These are phyloP conservation scores for Coprinopsis cinerea DNA, from an alignment of 768 basidiomycete species.

Conservation along the genomic window DNA sequence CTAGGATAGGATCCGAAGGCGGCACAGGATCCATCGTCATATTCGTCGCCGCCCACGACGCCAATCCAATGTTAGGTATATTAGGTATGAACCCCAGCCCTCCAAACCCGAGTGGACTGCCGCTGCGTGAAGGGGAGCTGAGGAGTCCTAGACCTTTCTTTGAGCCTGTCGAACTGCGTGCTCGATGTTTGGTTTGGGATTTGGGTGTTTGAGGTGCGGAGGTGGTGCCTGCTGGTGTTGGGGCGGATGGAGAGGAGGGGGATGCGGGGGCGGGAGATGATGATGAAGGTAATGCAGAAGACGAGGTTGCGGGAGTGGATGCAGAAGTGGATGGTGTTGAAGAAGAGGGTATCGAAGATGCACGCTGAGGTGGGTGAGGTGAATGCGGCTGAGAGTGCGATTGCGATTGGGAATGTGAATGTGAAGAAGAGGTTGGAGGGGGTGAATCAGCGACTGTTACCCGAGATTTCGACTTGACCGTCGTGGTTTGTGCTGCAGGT, in stretches of 20 bases:
- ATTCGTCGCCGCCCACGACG: conserved; percentile 1
- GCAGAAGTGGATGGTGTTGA: too few relatives aligned
- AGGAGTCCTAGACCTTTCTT: not conserved
- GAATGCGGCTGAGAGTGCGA: too few relatives aligned
- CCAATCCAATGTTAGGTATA: not conserved
- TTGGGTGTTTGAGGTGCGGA: too few relatives aligned
- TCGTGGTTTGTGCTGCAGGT: not conserved
- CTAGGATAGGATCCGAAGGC: not conserved
- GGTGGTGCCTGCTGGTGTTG: too few relatives aligned
- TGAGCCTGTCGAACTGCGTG: not conserved
- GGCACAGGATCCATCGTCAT: not conserved
- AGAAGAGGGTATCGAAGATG: too few relatives aligned
- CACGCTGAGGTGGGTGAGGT: too few relatives aligned
- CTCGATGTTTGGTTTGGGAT: not conserved
- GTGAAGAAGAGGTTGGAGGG: not conserved
- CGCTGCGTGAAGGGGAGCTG: not conserved
- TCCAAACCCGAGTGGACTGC: not conserved
- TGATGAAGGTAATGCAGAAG: too few relatives aligned
- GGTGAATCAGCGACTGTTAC: not conserved
- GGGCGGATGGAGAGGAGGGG: too few relatives aligned
- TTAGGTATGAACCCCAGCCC: not conserved
- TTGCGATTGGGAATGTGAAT: too few relatives aligned
- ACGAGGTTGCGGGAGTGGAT: too few relatives aligned
- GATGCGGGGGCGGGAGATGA: too few relatives aligned
- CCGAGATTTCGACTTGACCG: not conserved